Conservation (phyloP, 2,329 filamentous ascomycete genomes). For the Penicillium sp. region DNA sequence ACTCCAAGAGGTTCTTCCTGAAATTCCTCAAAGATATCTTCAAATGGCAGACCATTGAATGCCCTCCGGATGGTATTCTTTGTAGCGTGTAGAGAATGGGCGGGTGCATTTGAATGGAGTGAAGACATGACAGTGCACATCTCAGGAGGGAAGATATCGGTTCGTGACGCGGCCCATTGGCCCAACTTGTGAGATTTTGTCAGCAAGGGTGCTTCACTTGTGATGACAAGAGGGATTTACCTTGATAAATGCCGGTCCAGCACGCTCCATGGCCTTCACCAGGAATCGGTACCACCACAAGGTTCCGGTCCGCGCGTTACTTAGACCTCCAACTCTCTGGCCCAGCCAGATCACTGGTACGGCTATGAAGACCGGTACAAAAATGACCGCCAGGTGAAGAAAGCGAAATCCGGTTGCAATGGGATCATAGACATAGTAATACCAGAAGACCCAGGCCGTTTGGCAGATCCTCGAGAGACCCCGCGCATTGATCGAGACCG, state of each 20-base stretch:
- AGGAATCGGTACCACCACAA: conserved; percentile 95
- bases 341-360: conserved; percentile 85
- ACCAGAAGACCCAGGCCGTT: conserved; percentile 67
- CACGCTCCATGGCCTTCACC: conserved; percentile 86
- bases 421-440: conserved; percentile 69
- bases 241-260: conserved; percentile 97
- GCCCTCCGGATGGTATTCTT: conserved; percentile 78
- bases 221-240: conserved; percentile 47
- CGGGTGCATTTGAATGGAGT: conserved; percentile 90
- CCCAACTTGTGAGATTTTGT: conserved; percentile 64
- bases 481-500: conserved; percentile 64
- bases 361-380: conserved; percentile 82
- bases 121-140: conserved; percentile 94
- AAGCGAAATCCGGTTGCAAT: conserved; percentile 87
- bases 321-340: conserved; percentile 61
- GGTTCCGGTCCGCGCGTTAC: conserved; percentile 78
- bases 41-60: conserved; percentile 78
- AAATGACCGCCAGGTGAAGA: conserved; percentile 82
- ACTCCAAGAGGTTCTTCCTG: conserved; percentile 87
- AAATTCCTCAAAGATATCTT: conserved; percentile 96
- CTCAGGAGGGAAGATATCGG: conserved; percentile 92
- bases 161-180: conserved; percentile 96
- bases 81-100: conserved; percentile 81
- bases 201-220: not conserved
- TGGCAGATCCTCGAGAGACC: conserved; percentile 64